Evolutionary conservation across 2,329 filamentous ascomycete species (phyloP).

Genomic region (Aspergillus japonicus): DNA sequence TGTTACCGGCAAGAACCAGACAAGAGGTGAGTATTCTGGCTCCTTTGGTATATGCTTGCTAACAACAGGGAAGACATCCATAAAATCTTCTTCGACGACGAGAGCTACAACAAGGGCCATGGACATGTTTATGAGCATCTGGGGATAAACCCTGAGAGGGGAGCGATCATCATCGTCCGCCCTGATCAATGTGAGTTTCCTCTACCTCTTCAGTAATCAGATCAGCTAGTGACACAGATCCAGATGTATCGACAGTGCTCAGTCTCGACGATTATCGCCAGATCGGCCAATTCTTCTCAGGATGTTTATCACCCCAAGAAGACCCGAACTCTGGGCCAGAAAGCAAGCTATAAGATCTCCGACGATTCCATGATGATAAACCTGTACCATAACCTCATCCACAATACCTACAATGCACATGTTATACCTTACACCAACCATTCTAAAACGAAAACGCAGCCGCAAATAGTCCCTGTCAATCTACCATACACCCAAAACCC

Average conservation of each 20-base stretch:
- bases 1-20: slow-evolving; percentile 54
- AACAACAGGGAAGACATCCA: slow-evolving; percentile 49
- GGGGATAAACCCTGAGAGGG: slow-evolving; percentile 49
- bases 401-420: background rate
- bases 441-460: background rate
- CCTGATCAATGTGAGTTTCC: slow-evolving; percentile 61
- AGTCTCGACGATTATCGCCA: slow-evolving; percentile 31
- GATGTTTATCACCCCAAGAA: slow-evolving; percentile 29
- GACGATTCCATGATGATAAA: too few relatives aligned
- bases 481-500: too few relatives aligned
- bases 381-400: too few relatives aligned
- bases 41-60: background rate
- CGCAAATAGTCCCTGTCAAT: background rate
- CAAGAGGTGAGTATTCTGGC: slow-evolving; percentile 47
- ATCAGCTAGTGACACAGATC: background rate
- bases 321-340: background rate
- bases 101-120: slow-evolving; percentile 56
- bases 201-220: background rate
- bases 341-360: slow-evolving; percentile 10
- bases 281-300: slow-evolving; percentile 38
- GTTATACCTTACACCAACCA: background rate
- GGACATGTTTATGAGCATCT: slow-evolving; percentile 59
- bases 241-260: slow-evolving; percentile 44
- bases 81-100: slow-evolving; percentile 59
- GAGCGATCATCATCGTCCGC: slow-evolving; percentile 55